Conservation (phyloP, 139 green algal genomes). For the Dunaliella primolecta region DNA sequence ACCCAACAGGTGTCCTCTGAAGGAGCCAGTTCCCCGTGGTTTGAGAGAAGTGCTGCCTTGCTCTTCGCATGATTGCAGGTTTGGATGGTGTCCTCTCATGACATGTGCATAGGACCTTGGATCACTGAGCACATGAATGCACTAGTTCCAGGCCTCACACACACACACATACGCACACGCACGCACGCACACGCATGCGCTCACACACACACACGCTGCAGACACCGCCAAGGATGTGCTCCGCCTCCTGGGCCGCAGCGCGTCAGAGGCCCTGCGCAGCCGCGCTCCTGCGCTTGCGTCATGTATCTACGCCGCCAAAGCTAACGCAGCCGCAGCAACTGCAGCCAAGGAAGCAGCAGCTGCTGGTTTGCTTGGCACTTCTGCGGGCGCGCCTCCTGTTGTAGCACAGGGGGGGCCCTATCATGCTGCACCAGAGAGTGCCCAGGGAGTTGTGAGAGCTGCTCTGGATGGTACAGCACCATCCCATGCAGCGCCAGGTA, state of each 20-base stretch:
- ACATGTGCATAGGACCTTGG: too few species aligned
- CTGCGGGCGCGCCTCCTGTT: too few species aligned
- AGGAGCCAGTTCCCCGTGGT: too few species aligned
- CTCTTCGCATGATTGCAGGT: too few species aligned
- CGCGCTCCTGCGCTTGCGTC: conserved; percentile 15
- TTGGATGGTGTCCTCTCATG: too few species aligned
- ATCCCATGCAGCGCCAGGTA: not conserved
- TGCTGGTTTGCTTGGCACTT: too few species aligned
- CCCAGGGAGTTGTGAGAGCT: not conserved
- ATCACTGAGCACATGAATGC: too few species aligned
- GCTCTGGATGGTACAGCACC: not conserved
- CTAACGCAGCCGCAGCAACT: conserved; percentile 1
- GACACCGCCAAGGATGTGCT: conserved; percentile 16
- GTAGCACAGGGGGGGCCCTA: conserved; percentile 2
- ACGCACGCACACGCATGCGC: not conserved
- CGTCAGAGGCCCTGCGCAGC: conserved; percentile 14
- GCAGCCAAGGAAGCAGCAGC: conserved; percentile 10
- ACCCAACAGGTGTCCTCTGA: too few species aligned
- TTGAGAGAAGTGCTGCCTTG: too few species aligned
- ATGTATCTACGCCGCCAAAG: not conserved
- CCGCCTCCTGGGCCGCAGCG: conserved; percentile 18
- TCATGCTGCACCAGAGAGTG: not conserved
- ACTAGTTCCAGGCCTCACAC: too few species aligned
- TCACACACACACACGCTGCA: not conserved
- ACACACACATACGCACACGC: too few species aligned